These are phyloP conservation scores for Puccinia hordei DNA, from an alignment of 1,284 basidiomycete species.

Conservation along the genomic window DNA sequence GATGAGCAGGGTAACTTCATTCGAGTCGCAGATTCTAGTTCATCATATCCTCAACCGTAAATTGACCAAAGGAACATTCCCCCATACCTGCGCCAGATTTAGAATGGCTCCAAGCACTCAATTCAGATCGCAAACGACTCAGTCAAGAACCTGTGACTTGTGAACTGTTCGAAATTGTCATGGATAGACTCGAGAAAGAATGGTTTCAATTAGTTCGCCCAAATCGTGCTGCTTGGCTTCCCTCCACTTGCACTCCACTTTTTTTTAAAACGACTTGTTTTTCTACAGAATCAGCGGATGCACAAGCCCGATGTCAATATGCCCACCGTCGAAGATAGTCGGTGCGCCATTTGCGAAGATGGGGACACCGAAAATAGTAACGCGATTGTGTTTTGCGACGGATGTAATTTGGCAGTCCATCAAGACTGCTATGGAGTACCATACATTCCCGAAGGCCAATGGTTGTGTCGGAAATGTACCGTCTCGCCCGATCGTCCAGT, in stretches of 20 bases:
- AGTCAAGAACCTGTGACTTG: slow-evolving; percentile 74
- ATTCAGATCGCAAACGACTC: slow-evolving; percentile 77
- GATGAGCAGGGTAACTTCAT: slow-evolving; percentile 82
- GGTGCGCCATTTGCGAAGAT: slow-evolving; percentile 95
- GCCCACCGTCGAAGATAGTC: slow-evolving; percentile 83
- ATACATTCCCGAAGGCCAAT: slow-evolving; percentile 98
- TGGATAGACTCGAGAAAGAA: slow-evolving; percentile 97
- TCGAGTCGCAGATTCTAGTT: neutral
- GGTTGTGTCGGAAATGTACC: slow-evolving; percentile 97
- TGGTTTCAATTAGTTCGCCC: slow-evolving; percentile 77
- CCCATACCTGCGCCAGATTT: slow-evolving; percentile 67
- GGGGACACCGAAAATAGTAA: slow-evolving; percentile 98
- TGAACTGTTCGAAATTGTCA: slow-evolving; percentile 91
- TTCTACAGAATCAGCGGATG: slow-evolving; percentile 76
- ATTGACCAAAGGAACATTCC: neutral
- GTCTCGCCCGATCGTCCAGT: slow-evolving; percentile 96
- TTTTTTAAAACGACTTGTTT: neutral
- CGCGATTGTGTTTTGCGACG: slow-evolving; percentile 99
- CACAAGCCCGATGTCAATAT: slow-evolving; percentile 79
- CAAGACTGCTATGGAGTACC: slow-evolving; percentile 99
- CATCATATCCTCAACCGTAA: slow-evolving; percentile 25
- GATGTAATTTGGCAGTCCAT: slow-evolving; percentile 97
- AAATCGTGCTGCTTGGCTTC: neutral
- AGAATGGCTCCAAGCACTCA: slow-evolving; percentile 88
- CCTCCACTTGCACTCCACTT: neutral